Conservation (phyloP, 108 stramenopile species). For the Mediolabrus comicus region DNA sequence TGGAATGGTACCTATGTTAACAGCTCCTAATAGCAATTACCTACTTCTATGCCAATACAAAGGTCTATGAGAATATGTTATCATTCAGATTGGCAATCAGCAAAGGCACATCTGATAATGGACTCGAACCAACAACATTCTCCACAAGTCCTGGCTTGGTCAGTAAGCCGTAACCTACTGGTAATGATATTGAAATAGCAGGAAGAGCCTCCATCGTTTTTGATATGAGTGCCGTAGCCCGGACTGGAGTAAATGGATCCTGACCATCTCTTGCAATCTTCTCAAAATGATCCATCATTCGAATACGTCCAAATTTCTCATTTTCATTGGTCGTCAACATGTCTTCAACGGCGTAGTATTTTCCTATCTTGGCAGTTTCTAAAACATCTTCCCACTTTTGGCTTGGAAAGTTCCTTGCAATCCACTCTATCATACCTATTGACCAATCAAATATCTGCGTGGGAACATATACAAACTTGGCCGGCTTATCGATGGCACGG, state of each 20-base stretch:
- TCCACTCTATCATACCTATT: slow-evolving; percentile 55
- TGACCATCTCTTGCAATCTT: slow-evolving; percentile 78
- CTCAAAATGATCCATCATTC: slow-evolving; percentile 75
- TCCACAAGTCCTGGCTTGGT: slow-evolving; percentile 29
- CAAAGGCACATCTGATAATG: slow-evolving; percentile 28
- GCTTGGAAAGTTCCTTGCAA: slow-evolving; percentile 44
- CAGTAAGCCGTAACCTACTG: slow-evolving; percentile 32
- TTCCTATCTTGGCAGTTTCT: slow-evolving; percentile 82
- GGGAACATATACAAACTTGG: slow-evolving; percentile 56
- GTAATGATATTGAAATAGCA: slow-evolving; percentile 28
- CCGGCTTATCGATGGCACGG: slow-evolving; percentile 50
- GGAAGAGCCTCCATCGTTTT: slow-evolving; percentile 42
- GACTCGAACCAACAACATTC: slow-evolving; percentile 16
- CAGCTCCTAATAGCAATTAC: too few species aligned
- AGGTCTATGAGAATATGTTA: slow-evolving; percentile 5
- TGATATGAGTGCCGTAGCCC: slow-evolving; percentile 41
- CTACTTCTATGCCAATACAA: background rate
- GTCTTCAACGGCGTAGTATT: slow-evolving; percentile 89
- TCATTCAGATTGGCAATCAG: slow-evolving; percentile 26
- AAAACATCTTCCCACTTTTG: slow-evolving; percentile 67
- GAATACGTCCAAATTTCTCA: slow-evolving; percentile 76
- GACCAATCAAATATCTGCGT: slow-evolving; percentile 71
- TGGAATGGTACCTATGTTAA: background rate
- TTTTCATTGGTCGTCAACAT: slow-evolving; percentile 76
- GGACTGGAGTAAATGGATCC: slow-evolving; percentile 66